A percentile compares a stretch with the other conserved stretches of the same genome.
phyloP scores from a whole-genome alignment of 305 asterid species.

The Coffea humblotiana region DNA sequence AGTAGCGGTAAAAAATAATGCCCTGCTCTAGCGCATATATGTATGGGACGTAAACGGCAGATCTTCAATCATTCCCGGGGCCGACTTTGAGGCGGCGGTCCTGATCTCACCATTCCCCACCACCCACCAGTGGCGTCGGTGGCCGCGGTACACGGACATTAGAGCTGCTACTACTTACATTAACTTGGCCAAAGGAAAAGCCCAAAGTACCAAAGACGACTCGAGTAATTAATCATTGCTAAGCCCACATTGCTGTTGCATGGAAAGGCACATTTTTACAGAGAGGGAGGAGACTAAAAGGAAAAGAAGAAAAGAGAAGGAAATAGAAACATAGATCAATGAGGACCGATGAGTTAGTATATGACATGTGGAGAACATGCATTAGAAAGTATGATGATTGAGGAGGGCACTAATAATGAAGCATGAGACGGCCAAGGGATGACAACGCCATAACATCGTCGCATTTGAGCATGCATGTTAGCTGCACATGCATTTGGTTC shows the following conservation, averaged over 20 bases:
- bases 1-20: background rate
- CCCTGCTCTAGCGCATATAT: too few relatives aligned
- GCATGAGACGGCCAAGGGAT: background rate
- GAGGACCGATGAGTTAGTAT: too few relatives aligned
- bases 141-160: background rate
- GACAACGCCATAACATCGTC: background rate
- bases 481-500: constrained; percentile 42
- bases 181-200: background rate
- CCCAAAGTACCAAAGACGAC: too few relatives aligned
- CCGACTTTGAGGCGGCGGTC: background rate
- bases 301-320: too few relatives aligned
- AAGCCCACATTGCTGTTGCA: too few relatives aligned
- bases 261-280: too few relatives aligned
- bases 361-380: constrained; percentile 47
- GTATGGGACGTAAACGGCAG: background rate
- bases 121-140: background rate
- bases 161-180: background rate
- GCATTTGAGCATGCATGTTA: constrained; percentile 32
- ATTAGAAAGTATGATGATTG: background rate
- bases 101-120: background rate
- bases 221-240: too few relatives aligned
- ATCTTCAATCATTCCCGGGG: background rate
- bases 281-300: background rate
- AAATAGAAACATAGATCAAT: background rate
- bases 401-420: constrained; percentile 36